Conservation (phyloP, 2,329 filamentous ascomycete species). For the Epichloe typhina region DNA sequence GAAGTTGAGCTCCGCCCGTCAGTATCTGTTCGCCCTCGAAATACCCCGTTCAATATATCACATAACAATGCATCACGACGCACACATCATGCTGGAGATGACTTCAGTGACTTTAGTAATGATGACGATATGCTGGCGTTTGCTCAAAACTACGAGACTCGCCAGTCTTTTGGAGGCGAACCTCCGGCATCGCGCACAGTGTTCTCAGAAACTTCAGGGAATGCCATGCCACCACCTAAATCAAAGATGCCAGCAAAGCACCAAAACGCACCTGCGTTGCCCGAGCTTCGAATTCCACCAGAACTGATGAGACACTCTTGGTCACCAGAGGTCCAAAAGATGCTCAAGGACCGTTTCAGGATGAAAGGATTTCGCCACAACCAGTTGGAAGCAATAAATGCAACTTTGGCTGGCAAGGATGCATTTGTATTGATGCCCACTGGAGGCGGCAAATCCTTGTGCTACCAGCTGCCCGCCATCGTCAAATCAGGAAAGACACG, state of each 20-base stretch:
- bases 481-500: slow-evolving; percentile 66
- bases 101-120: slow-evolving; percentile 35
- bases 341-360: slow-evolving; percentile 71
- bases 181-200: slow-evolving; percentile 20
- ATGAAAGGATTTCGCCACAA: slow-evolving; percentile 81
- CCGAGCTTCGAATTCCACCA: slow-evolving; percentile 28
- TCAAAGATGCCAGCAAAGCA: slow-evolving; percentile 21
- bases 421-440: slow-evolving; percentile 97
- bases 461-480: slow-evolving; percentile 87
- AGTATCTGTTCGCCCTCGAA: slow-evolving; percentile 1
- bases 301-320: slow-evolving; percentile 57
- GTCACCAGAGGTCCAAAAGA: slow-evolving; percentile 72
- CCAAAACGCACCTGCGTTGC: slow-evolving; percentile 12
- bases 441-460: slow-evolving; percentile 90
- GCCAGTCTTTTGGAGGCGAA: slow-evolving; percentile 17
- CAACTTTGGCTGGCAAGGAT: slow-evolving; percentile 75
- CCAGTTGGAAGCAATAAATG: slow-evolving; percentile 91
- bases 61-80: background rate
- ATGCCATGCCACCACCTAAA: slow-evolving; percentile 21
- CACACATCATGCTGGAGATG: slow-evolving; percentile 15
- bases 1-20: slow-evolving; percentile 12
- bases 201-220: slow-evolving; percentile 37
- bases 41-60: background rate
- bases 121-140: slow-evolving; percentile 39
- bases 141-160: slow-evolving; percentile 35